A percentile compares a stretch with the other conserved stretches of the same genome.
Conservation (phyloP, 176 grass and related monocot genomes). For the Hordeum vulgare region DNA sequence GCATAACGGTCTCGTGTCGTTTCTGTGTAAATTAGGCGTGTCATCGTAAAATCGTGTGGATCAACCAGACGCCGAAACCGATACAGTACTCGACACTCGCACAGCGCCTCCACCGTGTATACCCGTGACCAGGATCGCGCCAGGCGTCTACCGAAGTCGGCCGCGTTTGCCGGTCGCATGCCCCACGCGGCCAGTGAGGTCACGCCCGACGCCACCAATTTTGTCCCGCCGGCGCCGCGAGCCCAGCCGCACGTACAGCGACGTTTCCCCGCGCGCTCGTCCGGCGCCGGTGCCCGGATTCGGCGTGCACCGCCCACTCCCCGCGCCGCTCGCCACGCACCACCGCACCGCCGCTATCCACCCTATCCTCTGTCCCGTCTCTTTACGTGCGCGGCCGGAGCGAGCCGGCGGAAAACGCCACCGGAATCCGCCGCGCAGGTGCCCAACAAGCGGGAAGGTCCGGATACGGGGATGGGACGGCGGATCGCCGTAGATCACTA, state of each 20-base stretch:
- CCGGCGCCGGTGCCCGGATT: background rate
- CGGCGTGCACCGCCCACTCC: slow-evolving; percentile 2
- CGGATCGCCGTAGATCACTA: background rate
- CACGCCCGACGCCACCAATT: slow-evolving; percentile 18
- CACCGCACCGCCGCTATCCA: background rate
- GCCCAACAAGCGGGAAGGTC: slow-evolving; percentile 1
- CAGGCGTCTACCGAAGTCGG: background rate
- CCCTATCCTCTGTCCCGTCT: background rate
- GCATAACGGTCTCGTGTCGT: no score
- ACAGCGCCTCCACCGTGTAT: background rate
- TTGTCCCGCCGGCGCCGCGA: background rate
- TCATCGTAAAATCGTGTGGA: no score
- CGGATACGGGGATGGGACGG: background rate
- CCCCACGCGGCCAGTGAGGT: background rate
- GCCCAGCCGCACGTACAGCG: background rate
- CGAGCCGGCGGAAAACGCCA: background rate
- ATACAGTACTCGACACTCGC: background rate
- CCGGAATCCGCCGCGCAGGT: slow-evolving; percentile 2
- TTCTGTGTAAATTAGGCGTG: no score
- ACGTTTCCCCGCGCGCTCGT: background rate
- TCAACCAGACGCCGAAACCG: background rate
- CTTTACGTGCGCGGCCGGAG: background rate
- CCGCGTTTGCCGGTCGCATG: background rate
- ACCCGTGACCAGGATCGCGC: background rate
- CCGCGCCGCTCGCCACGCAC: background rate